Base-by-base conservation (phyloP, 208 protist genomes). In the Acanthamoeba sp. region DNA sequence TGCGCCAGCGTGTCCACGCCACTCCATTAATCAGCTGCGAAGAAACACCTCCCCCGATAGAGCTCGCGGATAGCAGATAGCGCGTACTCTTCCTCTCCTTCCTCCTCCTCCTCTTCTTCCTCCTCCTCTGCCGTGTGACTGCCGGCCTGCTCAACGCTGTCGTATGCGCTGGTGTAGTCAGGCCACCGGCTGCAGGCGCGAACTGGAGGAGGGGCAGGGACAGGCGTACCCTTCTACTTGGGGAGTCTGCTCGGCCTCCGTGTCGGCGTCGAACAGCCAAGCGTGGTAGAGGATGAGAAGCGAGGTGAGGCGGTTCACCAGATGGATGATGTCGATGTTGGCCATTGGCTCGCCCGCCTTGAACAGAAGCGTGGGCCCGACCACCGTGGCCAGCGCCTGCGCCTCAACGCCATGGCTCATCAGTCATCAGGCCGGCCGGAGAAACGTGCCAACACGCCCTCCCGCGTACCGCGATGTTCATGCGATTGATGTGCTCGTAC, bases 401-500 rank as follows among this genome's bases (percentile, higher is more conserved):
- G 4, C 18, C 50, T 2, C 9, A 27, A 59, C 12, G 52, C 52
- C n/a, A n/a, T n/a, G n/a, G n/a, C n/a, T n/a, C n/a, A n/a, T n/a
- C n/a, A n/a, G n/a, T n/a, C n/a, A n/a, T n/a, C n/a, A n/a, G n/a
- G n/a, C n/a, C n/a, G n/a, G n/a, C n/a, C n/a, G n/a, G n/a, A n/a
- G n/a, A n/a, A n/a, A n/a, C n/a, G n/a, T n/a, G n/a, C n/a, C n/a
- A n/a, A n/a, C n/a, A n/a, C n/a, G n/a, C n/a, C n/a, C n/a, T n/a
- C n/a, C n/a, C n/a, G 9, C 71, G 38, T 80, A 80, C 71, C 16
- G 71, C 71, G 10, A 80, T 80, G 38, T 80, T 80, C 71, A 80
- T 80, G 71, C 71, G 71, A 36, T 80, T 80, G 71, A 80, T 80
- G 71, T 80, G 71, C 36, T 80, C 71, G 29, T 80, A 80, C 38